phyloP scores from a whole-genome alignment of 768 basidiomycete genomes.

The Hypholoma sublateritium region DNA sequence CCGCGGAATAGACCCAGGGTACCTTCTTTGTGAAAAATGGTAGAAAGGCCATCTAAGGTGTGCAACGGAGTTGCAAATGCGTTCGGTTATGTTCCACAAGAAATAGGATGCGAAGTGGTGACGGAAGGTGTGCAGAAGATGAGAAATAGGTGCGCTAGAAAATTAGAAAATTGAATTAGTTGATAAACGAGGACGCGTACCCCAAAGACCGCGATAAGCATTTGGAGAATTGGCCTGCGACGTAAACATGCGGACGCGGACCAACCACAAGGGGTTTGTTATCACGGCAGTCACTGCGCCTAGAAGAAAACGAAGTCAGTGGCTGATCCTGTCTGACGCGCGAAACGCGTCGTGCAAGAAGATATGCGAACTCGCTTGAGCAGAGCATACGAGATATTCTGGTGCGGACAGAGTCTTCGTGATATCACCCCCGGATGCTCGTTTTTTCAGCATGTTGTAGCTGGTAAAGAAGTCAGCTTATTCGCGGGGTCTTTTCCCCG shows the following conservation, averaged over 20 bases:
- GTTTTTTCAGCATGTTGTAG: constrained; percentile 91
- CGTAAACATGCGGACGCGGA: constrained; percentile 96
- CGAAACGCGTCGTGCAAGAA: constrained; percentile 1
- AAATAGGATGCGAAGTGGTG: neutral
- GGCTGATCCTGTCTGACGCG: neutral
- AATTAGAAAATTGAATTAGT: neutral
- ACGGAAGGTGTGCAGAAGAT: neutral
- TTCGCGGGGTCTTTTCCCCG: neutral
- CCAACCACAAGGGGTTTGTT: constrained; percentile 98
- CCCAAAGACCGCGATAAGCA: constrained; percentile 79
- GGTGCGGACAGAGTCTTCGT: constrained; percentile 68
- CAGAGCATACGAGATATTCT: constrained; percentile 85
- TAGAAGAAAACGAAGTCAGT: constrained; percentile 30
- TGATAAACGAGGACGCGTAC: constrained; percentile 40
- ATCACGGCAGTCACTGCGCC: constrained; percentile 92
- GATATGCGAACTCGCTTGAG: constrained; percentile 87
- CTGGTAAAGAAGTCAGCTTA: constrained; percentile 36
- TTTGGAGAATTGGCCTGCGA: constrained; percentile 62
- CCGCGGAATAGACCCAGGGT: constrained; percentile 82
- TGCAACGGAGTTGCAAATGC: neutral
- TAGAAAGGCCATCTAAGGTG: constrained; percentile 58
- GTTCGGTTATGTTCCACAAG: neutral
- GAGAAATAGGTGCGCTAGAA: neutral
- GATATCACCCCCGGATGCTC: constrained; percentile 67
- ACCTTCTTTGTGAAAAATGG: constrained; percentile 75